phyloP scores from a whole-genome alignment of 805 yeast genomes.

The Sungouiozyma intestinalis region DNA sequence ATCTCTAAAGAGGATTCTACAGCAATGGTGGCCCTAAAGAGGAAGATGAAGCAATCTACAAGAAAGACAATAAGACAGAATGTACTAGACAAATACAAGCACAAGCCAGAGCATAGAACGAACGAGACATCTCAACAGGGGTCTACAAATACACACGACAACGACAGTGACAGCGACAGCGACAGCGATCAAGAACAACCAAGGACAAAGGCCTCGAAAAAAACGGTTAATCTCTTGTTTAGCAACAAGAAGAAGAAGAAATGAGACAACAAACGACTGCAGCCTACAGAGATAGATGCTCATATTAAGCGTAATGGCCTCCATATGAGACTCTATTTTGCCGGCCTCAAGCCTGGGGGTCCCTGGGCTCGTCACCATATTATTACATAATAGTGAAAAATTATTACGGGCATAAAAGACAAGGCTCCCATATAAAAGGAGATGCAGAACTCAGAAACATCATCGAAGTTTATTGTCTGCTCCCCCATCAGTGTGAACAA shows the following conservation, averaged over 20 bases:
- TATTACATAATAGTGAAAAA: background rate
- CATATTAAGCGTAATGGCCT: no score
- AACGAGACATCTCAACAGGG: no score
- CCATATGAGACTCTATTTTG: no score
- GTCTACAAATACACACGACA: no score
- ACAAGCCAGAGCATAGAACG: no score
- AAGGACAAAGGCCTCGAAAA: background rate
- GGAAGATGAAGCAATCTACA: conserved; percentile 22
- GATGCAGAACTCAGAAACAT: no score
- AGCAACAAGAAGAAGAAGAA: background rate
- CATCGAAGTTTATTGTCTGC: no score
- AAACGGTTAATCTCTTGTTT: background rate
- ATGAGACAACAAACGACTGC: no score
- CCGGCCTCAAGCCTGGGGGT: no score
- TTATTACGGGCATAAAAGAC: background rate
- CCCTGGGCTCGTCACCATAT: background rate
- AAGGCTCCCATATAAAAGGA: no score
- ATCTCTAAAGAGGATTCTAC: conserved; percentile 25
- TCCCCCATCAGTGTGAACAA: no score
- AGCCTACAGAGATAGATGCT: no score
- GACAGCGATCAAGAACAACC: background rate
- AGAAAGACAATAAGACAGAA: background rate
- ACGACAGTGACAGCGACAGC: background rate
- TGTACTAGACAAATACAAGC: background rate
- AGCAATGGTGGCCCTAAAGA: conserved; percentile 28